Percentiles rank a stretch among this genome's conserved stretches.
Conservation (phyloP, 78 protist species). For the Tieghemostelium lacteum region DNA sequence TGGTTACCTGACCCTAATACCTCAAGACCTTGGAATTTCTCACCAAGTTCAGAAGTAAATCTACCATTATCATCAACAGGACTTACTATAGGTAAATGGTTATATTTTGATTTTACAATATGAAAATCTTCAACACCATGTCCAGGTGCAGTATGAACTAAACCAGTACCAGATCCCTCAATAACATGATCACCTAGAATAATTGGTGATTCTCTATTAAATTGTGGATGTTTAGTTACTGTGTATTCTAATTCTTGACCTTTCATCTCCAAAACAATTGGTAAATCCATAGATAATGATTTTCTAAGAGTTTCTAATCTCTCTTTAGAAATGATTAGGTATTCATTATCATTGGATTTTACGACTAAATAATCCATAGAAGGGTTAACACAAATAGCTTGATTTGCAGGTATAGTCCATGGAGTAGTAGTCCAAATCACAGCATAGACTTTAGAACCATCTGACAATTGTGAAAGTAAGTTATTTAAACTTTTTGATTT, state of each 20-base stretch:
- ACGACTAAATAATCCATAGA: conserved; percentile 60
- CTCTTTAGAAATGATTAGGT: conserved; percentile 22
- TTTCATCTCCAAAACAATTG: neutral
- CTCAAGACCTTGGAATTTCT: conserved; percentile 70
- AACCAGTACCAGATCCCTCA: conserved; percentile 92
- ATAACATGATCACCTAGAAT: conserved; percentile 84
- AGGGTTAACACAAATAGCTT: conserved; percentile 77
- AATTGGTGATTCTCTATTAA: conserved; percentile 42
- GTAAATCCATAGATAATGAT: neutral
- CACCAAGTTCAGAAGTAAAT: conserved; percentile 70
- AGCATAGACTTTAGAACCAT: conserved; percentile 7
- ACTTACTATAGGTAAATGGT: conserved; percentile 2
- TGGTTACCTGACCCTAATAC: conserved; percentile 84
- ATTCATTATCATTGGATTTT: neutral
- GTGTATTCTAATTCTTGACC: conserved; percentile 29
- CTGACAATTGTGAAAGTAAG: neutral
- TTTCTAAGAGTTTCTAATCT: conserved; percentile 25
- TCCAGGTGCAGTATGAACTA: conserved; percentile 98
- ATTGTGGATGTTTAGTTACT: conserved; percentile 39
- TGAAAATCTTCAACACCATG: conserved; percentile 94
- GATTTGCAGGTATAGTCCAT: conserved; percentile 97
- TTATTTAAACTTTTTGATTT: neutral
- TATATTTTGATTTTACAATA: conserved; percentile 9
- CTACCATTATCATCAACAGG: conserved; percentile 85
- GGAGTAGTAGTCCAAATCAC: conserved; percentile 98